Conservation (phyloP, 148 eudicot species). For the Polygonum aviculare region DNA sequence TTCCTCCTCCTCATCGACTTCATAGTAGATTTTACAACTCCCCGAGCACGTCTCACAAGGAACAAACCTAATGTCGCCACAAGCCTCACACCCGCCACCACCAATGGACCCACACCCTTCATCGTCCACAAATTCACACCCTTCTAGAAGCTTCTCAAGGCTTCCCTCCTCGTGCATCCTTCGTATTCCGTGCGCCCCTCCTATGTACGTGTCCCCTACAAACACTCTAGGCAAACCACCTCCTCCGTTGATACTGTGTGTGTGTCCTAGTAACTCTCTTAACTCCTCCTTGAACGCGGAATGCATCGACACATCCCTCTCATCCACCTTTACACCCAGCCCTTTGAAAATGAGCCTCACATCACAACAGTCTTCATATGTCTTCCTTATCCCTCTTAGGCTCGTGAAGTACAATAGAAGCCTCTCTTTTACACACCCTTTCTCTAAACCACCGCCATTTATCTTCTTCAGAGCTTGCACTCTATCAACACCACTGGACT, state of each 20-base stretch:
- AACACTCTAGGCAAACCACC: constrained; percentile 69
- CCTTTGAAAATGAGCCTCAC: constrained; percentile 52
- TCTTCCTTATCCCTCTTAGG: constrained; percentile 82
- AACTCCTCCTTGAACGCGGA: constrained; percentile 74
- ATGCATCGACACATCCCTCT: constrained; percentile 87
- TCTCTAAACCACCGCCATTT: neutral
- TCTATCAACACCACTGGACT: neutral
- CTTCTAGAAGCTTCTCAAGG: constrained; percentile 37
- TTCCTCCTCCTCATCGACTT: constrained; percentile 35
- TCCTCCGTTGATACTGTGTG: constrained; percentile 17
- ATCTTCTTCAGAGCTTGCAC: neutral
- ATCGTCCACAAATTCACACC: constrained; percentile 26
- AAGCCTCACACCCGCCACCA: constrained; percentile 32
- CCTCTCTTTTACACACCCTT: neutral
- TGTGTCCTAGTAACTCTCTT: constrained; percentile 41
- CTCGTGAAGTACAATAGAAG: constrained; percentile 67
- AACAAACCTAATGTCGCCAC: constrained; percentile 74
- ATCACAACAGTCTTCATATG: constrained; percentile 80
- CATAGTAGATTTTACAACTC: constrained; percentile 45
- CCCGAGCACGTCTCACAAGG: constrained; percentile 74
- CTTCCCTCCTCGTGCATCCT: constrained; percentile 79
- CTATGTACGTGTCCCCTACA: constrained; percentile 67
- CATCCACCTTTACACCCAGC: constrained; percentile 36
- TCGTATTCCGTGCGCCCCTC: constrained; percentile 60
- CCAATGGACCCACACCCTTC: constrained; percentile 12